A percentile compares a stretch with the other conserved stretches of the same genome.
These are phyloP conservation scores for Takakia lepidozioides DNA, from an alignment of 225 moss, liverwort and hornwort species.

Conservation along the genomic window DNA sequence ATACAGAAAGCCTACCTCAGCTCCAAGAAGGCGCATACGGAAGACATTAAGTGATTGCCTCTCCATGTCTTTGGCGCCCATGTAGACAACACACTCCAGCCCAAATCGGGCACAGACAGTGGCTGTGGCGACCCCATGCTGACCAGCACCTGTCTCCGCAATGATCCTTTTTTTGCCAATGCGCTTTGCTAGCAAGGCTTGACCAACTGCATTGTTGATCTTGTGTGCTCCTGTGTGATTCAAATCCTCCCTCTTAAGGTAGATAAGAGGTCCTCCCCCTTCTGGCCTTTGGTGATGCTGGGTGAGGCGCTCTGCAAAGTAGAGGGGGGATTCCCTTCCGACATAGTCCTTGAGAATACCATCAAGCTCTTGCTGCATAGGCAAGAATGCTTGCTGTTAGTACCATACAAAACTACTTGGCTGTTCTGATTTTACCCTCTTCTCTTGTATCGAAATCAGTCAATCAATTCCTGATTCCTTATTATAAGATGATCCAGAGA, in stretches of 20 bases:
- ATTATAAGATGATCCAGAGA: background rate
- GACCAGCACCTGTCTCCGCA: conserved; percentile 97
- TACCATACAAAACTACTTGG: no score
- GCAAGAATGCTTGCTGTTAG: no score
- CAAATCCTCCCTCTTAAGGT: conserved; percentile 90
- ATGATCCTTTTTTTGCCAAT: conserved; percentile 90
- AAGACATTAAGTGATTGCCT: conserved; percentile 92
- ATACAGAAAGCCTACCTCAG: no score
- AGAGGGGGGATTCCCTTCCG: conserved; percentile 89
- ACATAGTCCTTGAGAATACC: conserved; percentile 80
- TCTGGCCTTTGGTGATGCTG: conserved; percentile 62
- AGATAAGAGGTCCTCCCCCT: conserved; percentile 81
- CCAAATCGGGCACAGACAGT: conserved; percentile 97
- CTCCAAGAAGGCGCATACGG: conserved; percentile 94
- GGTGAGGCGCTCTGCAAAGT: conserved; percentile 86
- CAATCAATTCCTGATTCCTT: no score
- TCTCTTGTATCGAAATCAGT: no score
- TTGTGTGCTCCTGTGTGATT: conserved; percentile 97
- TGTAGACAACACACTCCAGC: conserved; percentile 84
- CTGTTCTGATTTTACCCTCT: no score
- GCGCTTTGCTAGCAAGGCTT: conserved; percentile 84
- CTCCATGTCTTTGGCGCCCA: conserved; percentile 97
- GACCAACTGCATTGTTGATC: conserved; percentile 92
- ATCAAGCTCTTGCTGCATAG: conserved; percentile 76
- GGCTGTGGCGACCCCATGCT: conserved; percentile 97